Conservation (phyloP, 345 rosid genomes). For the Excoecaria cochinchinensis region DNA sequence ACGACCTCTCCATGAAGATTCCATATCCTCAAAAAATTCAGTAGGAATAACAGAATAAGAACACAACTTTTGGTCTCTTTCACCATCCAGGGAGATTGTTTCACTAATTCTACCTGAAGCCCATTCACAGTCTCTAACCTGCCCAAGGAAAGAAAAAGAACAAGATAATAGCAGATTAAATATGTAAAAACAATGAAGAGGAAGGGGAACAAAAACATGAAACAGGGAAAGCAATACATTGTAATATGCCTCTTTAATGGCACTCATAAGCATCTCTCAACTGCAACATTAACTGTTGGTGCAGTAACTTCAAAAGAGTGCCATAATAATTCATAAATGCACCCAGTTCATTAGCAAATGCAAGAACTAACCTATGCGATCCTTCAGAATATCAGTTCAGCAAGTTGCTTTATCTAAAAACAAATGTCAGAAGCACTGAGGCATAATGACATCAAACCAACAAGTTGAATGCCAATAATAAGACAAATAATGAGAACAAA, state of each 20-base stretch:
- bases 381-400: neutral
- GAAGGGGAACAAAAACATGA: neutral
- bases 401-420: neutral
- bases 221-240: neutral
- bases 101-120: conserved; percentile 65
- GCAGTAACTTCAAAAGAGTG: neutral
- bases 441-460: neutral
- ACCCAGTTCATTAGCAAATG: neutral
- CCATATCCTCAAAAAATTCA: conserved; percentile 92
- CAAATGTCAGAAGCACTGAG: neutral
- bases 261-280: neutral
- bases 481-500: neutral
- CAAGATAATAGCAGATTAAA: neutral
- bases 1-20: conserved; percentile 81
- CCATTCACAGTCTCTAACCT: conserved; percentile 79
- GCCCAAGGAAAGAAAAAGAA: conserved; percentile 13
- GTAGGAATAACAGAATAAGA: conserved; percentile 47
- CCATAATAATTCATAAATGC: neutral
- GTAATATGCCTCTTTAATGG: neutral
- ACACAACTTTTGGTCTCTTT: conserved; percentile 53
- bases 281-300: neutral
- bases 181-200: neutral
- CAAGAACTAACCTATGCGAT: neutral
- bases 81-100: conserved; percentile 68
- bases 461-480: neutral